Conservation (phyloP, 2,329 filamentous ascomycete species). For the Tothia fuscella region DNA sequence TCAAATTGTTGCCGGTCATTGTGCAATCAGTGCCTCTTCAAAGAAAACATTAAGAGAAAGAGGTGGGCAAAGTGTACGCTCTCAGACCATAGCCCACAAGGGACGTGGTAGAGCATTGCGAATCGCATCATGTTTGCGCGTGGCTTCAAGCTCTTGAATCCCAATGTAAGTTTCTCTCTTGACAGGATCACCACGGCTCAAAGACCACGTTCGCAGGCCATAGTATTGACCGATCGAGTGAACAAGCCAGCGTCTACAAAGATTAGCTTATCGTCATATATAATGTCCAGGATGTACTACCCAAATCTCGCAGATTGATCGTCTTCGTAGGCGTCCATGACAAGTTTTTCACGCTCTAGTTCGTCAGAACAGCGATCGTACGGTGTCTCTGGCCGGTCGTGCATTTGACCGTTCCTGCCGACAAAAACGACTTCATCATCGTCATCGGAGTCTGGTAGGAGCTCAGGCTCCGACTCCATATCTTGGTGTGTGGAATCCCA, state of each 20-base stretch:
- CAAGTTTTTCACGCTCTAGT: slow-evolving; percentile 52
- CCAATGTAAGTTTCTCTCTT: slow-evolving; percentile 76
- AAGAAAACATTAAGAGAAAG: too few species aligned
- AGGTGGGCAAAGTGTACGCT: too few species aligned
- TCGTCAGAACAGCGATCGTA: slow-evolving; percentile 36
- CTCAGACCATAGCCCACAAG: slow-evolving; percentile 8
- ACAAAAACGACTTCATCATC: slow-evolving; percentile 92
- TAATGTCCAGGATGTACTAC: too few species aligned
- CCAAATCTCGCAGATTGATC: slow-evolving; percentile 72
- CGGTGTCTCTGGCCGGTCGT: slow-evolving; percentile 35
- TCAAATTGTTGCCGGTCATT: too few species aligned
- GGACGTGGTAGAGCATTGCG: slow-evolving; percentile 4
- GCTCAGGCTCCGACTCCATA: slow-evolving; percentile 27
- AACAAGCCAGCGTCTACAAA: slow-evolving; percentile 75
- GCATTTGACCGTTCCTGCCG: slow-evolving; percentile 53
- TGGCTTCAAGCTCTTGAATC: slow-evolving; percentile 39
- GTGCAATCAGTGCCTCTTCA: too few species aligned
- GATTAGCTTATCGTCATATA: slow-evolving; percentile 3
- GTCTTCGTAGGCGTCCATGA: slow-evolving; percentile 69
- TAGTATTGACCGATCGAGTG: slow-evolving; percentile 91
- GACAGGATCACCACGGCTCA: slow-evolving; percentile 54
- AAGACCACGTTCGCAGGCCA: slow-evolving; percentile 61
- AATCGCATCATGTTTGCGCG: background rate
- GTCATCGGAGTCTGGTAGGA: slow-evolving; percentile 31
- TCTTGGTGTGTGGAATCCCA: slow-evolving; percentile 23